A percentile compares a stretch with the other conserved stretches of the same genome.
Evolutionary conservation across 129 eudicot genomes (phyloP).

Genomic region (Flaveria brownii): DNA sequence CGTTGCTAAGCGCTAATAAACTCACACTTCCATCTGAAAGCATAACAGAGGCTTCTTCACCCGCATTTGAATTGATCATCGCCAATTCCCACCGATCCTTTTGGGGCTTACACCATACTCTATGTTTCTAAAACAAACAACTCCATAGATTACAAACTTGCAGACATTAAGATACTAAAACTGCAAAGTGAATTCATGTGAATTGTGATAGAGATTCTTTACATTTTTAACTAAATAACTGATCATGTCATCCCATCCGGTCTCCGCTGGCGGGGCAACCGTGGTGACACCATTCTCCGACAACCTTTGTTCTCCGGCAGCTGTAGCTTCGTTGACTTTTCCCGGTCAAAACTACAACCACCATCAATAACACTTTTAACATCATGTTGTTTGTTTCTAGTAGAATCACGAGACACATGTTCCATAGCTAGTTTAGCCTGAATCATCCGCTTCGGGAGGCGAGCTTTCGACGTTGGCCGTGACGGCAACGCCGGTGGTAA

Average conservation of each 20-base stretch:
- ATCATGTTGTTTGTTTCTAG: conserved; percentile 20
- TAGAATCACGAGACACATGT: conserved; percentile 22
- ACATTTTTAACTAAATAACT: conserved; percentile 78
- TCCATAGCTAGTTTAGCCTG: conserved; percentile 41
- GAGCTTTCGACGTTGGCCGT: conserved; percentile 68
- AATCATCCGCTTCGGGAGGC: conserved; percentile 64
- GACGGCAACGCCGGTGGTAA: conserved; percentile 82
- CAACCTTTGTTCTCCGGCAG: conserved; percentile 35
- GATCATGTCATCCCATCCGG: conserved; percentile 62
- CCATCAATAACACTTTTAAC: background rate
- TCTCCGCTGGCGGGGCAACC: conserved; percentile 31
- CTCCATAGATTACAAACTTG: background rate
- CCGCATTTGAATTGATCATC: conserved; percentile 71
- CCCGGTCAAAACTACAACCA: conserved; percentile 54
- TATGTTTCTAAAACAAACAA: conserved; percentile 67
- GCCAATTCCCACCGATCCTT: conserved; percentile 75
- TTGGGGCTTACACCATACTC: conserved; percentile 74
- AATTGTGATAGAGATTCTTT: background rate
- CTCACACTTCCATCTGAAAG: conserved; percentile 82
- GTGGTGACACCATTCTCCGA: conserved; percentile 29
- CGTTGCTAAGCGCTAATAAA: conserved; percentile 24
- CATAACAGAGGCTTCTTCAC: conserved; percentile 65
- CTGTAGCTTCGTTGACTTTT: conserved; percentile 39
- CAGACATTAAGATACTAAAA: background rate
- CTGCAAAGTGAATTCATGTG: background rate